Conservation (phyloP, 2,329 filamentous ascomycete genomes). For the Ceratocystis alfenasii region DNA sequence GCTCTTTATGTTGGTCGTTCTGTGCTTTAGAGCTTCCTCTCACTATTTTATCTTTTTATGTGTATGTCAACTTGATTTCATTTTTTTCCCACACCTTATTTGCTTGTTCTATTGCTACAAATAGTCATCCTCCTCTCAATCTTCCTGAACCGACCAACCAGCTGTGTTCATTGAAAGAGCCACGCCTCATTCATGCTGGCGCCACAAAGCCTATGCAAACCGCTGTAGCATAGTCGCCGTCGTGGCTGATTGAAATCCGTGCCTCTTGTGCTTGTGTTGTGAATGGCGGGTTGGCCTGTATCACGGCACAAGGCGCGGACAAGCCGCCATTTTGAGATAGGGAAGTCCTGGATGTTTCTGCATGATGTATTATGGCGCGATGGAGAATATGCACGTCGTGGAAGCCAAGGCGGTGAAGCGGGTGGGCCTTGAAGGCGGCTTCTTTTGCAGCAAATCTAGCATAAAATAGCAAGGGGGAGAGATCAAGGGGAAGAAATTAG, state of each 20-base stretch:
- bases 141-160: too few species aligned
- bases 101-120: not conserved
- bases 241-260: slow-evolving; percentile 73
- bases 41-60: not conserved
- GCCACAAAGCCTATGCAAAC: slow-evolving; percentile 42
- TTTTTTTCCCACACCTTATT: not conserved
- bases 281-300: slow-evolving; percentile 7
- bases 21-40: slow-evolving; percentile 2
- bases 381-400: slow-evolving; percentile 44
- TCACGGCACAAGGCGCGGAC: slow-evolving; percentile 10
- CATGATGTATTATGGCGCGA: slow-evolving; percentile 6
- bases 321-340: slow-evolving; percentile 1
- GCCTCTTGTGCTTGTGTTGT: slow-evolving; percentile 38
- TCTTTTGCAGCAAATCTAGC: slow-evolving; percentile 60
- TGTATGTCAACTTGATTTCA: slow-evolving; percentile 5
- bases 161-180: not conserved
- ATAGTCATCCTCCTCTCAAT: not conserved
- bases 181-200: not conserved
- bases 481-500: not conserved
- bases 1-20: not conserved
- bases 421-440: slow-evolving; percentile 60
- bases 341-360: not conserved
- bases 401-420: slow-evolving; percentile 46
- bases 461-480: too few species aligned
- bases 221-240: slow-evolving; percentile 68